A percentile compares a stretch with the other conserved stretches of the same genome.
phyloP scores from a whole-genome alignment of 345 rosid genomes.

The Excoecaria agallocha region DNA sequence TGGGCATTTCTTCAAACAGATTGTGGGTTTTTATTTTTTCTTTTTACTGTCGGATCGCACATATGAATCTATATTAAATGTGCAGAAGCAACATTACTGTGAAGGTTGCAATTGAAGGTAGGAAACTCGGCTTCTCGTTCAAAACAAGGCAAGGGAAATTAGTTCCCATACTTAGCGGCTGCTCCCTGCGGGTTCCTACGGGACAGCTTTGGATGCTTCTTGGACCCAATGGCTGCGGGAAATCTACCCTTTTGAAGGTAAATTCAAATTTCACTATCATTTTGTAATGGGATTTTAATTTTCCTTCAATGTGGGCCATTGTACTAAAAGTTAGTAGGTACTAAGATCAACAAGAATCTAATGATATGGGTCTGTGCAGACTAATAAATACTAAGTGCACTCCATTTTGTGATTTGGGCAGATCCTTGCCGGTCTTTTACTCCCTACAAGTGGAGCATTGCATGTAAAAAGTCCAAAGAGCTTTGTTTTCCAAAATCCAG shows the following conservation, averaged over 20 bases:
- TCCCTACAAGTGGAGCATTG: slow-evolving; percentile 60
- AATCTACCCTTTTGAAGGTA: slow-evolving; percentile 96
- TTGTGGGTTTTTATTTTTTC: not conserved
- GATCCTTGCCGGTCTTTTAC: slow-evolving; percentile 85
- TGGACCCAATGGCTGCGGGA: slow-evolving; percentile 97
- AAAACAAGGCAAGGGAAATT: slow-evolving; percentile 47
- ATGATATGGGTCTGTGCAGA: not conserved
- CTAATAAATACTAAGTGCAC: slow-evolving; percentile 1
- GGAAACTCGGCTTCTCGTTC: slow-evolving; percentile 64
- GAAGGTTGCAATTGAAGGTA: slow-evolving; percentile 50
- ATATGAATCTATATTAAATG: not conserved
- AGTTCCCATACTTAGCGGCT: slow-evolving; percentile 66
- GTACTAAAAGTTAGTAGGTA: not conserved
- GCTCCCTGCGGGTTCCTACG: slow-evolving; percentile 67
- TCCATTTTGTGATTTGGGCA: slow-evolving; percentile 30
- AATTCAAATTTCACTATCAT: not conserved
- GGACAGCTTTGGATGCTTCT: slow-evolving; percentile 95
- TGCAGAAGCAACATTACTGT: slow-evolving; percentile 44
- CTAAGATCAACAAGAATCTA: not conserved
- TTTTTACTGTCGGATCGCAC: slow-evolving; percentile 5
- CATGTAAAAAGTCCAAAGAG: slow-evolving; percentile 67
- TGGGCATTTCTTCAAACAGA: slow-evolving; percentile 31
- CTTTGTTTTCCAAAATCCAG: slow-evolving; percentile 88
- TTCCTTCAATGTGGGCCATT: not conserved
- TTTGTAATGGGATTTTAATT: not conserved